Evolutionary conservation across 2,329 filamentous ascomycete species (phyloP), one percentile per base, ranked within the genome.

Genomic region (Penicillium occitanis): DNA sequence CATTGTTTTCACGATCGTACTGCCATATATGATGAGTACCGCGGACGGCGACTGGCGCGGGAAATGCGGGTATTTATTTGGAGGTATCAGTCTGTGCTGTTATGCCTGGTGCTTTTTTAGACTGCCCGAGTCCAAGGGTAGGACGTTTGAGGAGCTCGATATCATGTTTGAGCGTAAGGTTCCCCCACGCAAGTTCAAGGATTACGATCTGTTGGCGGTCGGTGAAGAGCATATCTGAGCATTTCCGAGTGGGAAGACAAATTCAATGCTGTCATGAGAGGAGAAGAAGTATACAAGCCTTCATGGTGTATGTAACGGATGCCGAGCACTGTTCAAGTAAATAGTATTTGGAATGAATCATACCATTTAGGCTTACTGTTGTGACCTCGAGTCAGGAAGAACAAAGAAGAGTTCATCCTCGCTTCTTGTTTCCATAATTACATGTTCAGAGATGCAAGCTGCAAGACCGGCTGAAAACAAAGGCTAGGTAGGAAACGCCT

Each of bases 61-160:
- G 2, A 76, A 76, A 37, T 69, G 74, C 1, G 74, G 74, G 3
- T 76, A 73, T 51, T 68, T 75, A 11, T 75, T 75, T 53, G 74
- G 71, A 10, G 69, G 44, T 14, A 65, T 67, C 22, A 65, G 63
- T 57, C n/a, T 76, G 10, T 42, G 76, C 11, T 74, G 71, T 48
- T 67, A 75, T 2, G 40, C 75, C 5, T 79, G 75, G 75, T 73
- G 73, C 46, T 79, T 73, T 69, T 79, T 74, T 64, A 70, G 75
- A 13, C 66, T 79, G 11, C 76, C 77, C 6, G 78, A 80, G 64
- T 71, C 75, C 0, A 77, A 73, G 61, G 76, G 72, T 19, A 66
- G 77, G 48, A 77, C 76, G 3, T 78, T 75, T 69, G 74, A 73
- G n/a, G 79, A 81, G 68, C 66, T 81, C 14, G 79, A 80, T 67